Base-by-base conservation (phyloP, 352 stramenopile species). In the Hyaloperonospora arabidopsidis region DNA sequence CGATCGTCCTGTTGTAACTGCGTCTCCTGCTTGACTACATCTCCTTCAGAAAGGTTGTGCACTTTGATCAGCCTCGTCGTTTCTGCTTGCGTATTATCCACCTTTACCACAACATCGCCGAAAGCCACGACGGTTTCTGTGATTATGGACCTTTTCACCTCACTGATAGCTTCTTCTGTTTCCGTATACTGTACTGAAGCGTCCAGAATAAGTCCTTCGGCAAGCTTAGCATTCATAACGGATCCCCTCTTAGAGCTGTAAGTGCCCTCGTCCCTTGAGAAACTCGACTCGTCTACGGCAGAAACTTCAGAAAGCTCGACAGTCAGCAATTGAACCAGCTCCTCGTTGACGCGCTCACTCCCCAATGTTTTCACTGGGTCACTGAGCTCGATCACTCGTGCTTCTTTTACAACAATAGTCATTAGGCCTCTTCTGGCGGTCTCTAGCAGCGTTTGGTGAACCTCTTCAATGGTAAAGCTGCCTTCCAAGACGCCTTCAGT, bases 1-100 rank as follows among this genome's bases (percentile, higher is more conserved):
- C 45, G 50, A 34, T 47, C 38, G 44, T 58, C 35, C 23, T 55
- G 32, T 40, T 54, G 39, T 15, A 51, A 1, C 15, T 43, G 10
- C 15, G 39, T 19, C 19, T 60, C 36, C 28, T 54, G 52, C n/a
- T 43, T 49, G 3, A 18, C 23, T 44, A 1, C 34, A 21, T 58
- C 54, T 28, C 12, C 29, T 51, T 46, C 39, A 22, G 60, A 68
- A 7, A 55, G 0, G 18, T 70, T 63, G 17, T 45, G 21, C 19
- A 19, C 8, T 6, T 41, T 29, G 5, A 47, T 25, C 6, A 59
- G 10, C 17, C 61, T 45, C 21, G 41, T 38, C n/a, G 62, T 17
- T 6, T 65, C 28, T 6, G 54, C 15, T 44, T 68, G 44, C 11
- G 53, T 63, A 8, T 58, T 56, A 36, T 77, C 57, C 15, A 61